A percentile compares a stretch with the other conserved stretches of the same genome.
phyloP scores from a whole-genome alignment of 2,329 filamentous ascomycete genomes.

The Diaporthe sp. region DNA sequence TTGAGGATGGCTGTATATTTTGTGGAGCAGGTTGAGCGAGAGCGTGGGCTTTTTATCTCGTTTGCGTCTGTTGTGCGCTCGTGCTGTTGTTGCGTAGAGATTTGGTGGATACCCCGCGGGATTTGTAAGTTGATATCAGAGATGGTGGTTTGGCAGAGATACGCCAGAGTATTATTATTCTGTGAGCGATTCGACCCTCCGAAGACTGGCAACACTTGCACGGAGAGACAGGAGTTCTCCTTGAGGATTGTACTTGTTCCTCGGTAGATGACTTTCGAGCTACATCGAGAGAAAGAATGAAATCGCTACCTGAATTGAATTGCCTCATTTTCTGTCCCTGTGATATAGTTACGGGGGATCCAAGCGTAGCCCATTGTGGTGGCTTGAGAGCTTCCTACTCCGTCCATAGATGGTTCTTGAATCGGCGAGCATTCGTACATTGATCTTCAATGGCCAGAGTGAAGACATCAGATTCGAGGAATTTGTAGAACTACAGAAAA shows the following conservation, averaged over 20 bases:
- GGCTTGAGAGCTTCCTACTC: neutral
- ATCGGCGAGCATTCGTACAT: too few relatives aligned
- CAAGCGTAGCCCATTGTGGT: too few relatives aligned
- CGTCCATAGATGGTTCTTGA: neutral
- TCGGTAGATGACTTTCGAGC: conserved; percentile 18
- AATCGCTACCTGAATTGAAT: neutral
- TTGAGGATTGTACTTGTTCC: neutral
- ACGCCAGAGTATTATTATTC: neutral
- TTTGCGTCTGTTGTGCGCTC: conserved; percentile 8
- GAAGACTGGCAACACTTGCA: conserved; percentile 24
- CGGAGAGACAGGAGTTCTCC: neutral
- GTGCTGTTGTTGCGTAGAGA: conserved; percentile 15
- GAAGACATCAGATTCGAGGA: neutral
- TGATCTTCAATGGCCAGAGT: neutral
- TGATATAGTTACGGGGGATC: neutral
- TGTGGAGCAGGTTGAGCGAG: neutral
- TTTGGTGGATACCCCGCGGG: conserved; percentile 28
- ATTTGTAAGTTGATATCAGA: conserved; percentile 15
- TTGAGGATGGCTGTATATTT: conserved; percentile 5
- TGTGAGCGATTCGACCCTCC: conserved; percentile 21
- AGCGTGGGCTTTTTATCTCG: neutral
- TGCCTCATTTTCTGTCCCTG: neutral
- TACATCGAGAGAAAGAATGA: conserved; percentile 15
- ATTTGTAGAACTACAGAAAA: neutral
- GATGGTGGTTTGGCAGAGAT: conserved; percentile 17